Evolutionary conservation across 2,329 filamentous ascomycete species (phyloP), one percentile per base, ranked within the genome.

Genomic region (Lithohypha guttulata): DNA sequence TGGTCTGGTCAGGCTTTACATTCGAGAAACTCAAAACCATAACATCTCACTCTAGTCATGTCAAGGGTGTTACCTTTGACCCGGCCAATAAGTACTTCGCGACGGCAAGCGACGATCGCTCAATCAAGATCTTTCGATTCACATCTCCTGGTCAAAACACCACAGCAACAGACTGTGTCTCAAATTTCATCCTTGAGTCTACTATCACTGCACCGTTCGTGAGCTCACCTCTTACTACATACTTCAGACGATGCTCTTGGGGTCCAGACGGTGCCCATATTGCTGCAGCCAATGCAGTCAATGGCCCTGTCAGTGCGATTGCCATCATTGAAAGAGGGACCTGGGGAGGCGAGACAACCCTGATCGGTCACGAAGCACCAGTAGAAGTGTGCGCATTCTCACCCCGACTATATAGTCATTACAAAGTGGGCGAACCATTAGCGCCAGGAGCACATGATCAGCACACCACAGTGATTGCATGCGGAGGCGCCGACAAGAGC

Each of bases 61-160:
- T 98, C 65, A 98, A 98, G 60, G 91, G 93, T 46, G 93, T 98
- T 53, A 94, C 89, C 0, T 98, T 98, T 56, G 91, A 98, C 57
- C 91, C 91, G 1, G 91, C 91, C 28, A 96, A 96, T 66, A 98
- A 96, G 59, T 98, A 94, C 68, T 98, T 98, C 61, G 91, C 93
- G 11, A 98, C 93, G 0, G 87, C 93, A 2, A 94, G 86, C 63
- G 91, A 98, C 59, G 91, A 98, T 60, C 79, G 91, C 43, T 89
- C 86, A 2, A 93, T 98, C 62, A 93, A 93, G 59, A 84, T 98
- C 53, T 96, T 93, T 62, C 79, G 87, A 43, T 98, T 95, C 59
- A 94, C 84, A 2, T 82, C 89, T 1, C 87, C 91, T 0, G 75
- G 81, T 1, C 84, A 91, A 7, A 95, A 94, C 58, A 84, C 91